phyloP scores from a whole-genome alignment of 2,329 filamentous ascomycete genomes.

The Decorospora gaudefroyi region DNA sequence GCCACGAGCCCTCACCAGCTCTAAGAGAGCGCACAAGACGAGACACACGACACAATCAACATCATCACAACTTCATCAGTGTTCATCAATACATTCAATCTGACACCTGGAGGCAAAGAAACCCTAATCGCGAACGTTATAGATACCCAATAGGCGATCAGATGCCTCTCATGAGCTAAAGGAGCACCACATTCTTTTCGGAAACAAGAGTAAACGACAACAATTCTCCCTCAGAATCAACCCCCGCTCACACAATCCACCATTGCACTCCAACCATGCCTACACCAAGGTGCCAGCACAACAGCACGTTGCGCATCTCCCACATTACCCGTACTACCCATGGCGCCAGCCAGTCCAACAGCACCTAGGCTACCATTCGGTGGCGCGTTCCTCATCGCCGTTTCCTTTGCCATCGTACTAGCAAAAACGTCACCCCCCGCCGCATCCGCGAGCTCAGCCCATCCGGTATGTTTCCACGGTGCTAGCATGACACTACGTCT shows the following conservation, averaged over 20 bases:
- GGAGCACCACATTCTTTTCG: too few species aligned
- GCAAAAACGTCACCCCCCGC: constrained; percentile 54
- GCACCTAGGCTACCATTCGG: constrained; percentile 71
- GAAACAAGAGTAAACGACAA: too few species aligned
- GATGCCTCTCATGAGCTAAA: too few species aligned
- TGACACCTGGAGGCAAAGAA: too few species aligned
- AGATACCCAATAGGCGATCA: too few species aligned
- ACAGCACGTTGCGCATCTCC: constrained; percentile 77
- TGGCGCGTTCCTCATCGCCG: constrained; percentile 74
- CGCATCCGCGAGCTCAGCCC: constrained; percentile 71
- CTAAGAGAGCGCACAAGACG: too few species aligned
- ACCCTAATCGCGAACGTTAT: too few species aligned
- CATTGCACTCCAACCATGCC: constrained; percentile 66
- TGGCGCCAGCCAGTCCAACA: constrained; percentile 71
- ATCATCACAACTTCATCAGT: too few species aligned
- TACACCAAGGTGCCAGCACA: constrained; percentile 79
- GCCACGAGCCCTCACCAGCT: too few species aligned
- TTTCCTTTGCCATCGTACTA: constrained; percentile 78
- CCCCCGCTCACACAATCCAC: constrained; percentile 41
- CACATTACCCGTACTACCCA: constrained; percentile 71
- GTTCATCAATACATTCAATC: too few species aligned
- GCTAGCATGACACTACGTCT: constrained; percentile 79
- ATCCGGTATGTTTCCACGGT: constrained; percentile 78
- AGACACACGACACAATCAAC: too few species aligned
- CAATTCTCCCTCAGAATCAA: too few species aligned